Conservation (phyloP, 2,329 filamentous ascomycete species). For the Neonectria neomacrospora region DNA sequence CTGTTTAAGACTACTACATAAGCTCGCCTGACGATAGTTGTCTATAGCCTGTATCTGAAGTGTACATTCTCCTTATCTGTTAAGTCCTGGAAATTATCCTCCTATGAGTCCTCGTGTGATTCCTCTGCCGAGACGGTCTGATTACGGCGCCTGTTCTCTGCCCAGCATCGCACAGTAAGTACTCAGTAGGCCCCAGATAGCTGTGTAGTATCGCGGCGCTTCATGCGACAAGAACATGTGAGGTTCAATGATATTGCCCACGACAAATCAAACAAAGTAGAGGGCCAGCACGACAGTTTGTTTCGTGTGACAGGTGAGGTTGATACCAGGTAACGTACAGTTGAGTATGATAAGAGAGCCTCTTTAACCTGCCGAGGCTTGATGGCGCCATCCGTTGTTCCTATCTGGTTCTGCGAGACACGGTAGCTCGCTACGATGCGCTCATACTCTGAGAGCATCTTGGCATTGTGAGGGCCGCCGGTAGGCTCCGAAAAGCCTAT, state of each 20-base stretch:
- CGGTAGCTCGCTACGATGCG: conserved; percentile 3
- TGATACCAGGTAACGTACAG: background rate
- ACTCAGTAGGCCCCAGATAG: background rate
- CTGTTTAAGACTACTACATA: conserved; percentile 2
- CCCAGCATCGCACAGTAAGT: background rate
- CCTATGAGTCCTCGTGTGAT: conserved; percentile 1
- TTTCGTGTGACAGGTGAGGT: background rate
- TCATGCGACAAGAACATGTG: background rate
- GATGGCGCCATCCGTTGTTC: background rate
- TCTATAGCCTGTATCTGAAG: conserved; percentile 7
- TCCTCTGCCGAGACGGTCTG: background rate
- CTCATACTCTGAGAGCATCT: conserved; percentile 5
- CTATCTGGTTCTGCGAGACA: conserved; percentile 7
- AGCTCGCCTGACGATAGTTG: background rate
- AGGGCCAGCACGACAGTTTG: background rate
- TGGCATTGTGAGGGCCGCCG: conserved; percentile 6
- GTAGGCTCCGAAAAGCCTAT: background rate
- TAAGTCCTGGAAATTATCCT: background rate
- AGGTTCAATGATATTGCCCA: background rate
- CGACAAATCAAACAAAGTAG: background rate
- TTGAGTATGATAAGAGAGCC: background rate
- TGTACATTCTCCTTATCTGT: conserved; percentile 4
- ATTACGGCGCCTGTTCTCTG: background rate
- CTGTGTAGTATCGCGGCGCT: background rate
- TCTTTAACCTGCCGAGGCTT: background rate